Percentiles rank a stretch among this genome's conserved stretches.
phyloP scores from a whole-genome alignment of 2,329 filamentous ascomycete genomes.

The Nigrograna mackinnonii region DNA sequence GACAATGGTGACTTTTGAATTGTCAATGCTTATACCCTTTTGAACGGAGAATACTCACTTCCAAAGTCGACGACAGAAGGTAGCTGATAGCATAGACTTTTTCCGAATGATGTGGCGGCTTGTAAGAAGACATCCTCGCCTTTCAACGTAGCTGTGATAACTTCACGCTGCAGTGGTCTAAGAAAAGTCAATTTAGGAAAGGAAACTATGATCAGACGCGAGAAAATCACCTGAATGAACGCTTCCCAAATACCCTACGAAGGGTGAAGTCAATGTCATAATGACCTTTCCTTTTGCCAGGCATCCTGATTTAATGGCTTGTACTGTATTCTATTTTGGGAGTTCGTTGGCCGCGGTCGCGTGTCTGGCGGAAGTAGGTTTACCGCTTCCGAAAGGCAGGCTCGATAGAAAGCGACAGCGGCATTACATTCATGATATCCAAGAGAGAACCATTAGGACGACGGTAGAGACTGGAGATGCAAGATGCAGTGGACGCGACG shows the following conservation, averaged over 20 bases:
- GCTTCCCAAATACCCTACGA: constrained; percentile 73
- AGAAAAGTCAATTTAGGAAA: neutral
- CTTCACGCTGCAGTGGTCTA: constrained; percentile 83
- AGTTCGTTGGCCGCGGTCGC: no score
- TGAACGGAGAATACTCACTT: constrained; percentile 57
- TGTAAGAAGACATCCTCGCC: constrained; percentile 93
- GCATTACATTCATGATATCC: no score
- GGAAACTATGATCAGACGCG: neutral
- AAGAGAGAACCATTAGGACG: no score
- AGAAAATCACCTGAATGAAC: constrained; percentile 66
- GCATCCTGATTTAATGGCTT: no score
- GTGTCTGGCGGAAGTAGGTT: no score
- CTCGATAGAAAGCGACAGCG: no score
- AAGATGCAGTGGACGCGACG: no score
- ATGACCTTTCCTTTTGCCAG: constrained; percentile 31
- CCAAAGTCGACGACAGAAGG: constrained; percentile 87
- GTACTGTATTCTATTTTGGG: no score
- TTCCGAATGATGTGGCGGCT: constrained; percentile 88
- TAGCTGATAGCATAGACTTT: constrained; percentile 90
- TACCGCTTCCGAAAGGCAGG: no score
- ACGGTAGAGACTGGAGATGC: no score
- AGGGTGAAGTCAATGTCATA: constrained; percentile 75
- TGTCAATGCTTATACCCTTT: neutral
- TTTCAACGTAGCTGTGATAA: constrained; percentile 78
- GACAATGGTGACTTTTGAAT: constrained; percentile 75